Evolutionary conservation across 345 rosid species (phyloP), one percentile per base, ranked within the genome.

Genomic region (Sonneratia alba): DNA sequence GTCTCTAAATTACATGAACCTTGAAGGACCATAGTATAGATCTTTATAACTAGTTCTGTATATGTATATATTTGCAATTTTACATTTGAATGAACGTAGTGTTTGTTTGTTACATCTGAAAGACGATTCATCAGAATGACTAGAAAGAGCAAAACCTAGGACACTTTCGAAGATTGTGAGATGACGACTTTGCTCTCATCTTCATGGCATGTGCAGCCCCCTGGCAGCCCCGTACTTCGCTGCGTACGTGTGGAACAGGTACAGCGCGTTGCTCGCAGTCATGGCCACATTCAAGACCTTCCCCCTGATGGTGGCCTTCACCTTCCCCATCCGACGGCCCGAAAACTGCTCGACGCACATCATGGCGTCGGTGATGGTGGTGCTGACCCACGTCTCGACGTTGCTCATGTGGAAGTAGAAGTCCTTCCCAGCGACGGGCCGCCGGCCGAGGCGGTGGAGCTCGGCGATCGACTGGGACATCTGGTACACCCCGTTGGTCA

Each of bases 211-310:
- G 3, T 62, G 9, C 18, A 62, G 22, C 79, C 55, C 36, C 55
- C 24, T 36, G 7, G 49, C 79, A 36, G 88, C 83, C 14, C 24
- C 43, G 36, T 79, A 83, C 72, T 72, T 82, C 0, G 83, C 79
- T 14, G 94, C 94, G 68, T 77, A 91, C 36, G 70, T 81, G 42
- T 87, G 87, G 74, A 94, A 89, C 80, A 91, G 82, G 40, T 87
- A 87, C 70, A 94, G 80, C 1, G 97, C 96, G 53, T 89, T 94
- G 81, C 98, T 89, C 0, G 95, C 80, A 36, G 85, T 77, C 81
- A 91, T 89, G 48, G 85, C 97, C 71, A 89, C 85, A 42, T 94
- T 87, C 91, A 85, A 71, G 65, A 91, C 93, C 79, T 84, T 90
- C 18, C 85, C 88, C 79, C 83, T 94, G 51, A 90, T 86, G 3